These are phyloP conservation scores for Entomortierella parvispora DNA, from an alignment of 192 early-diverging fungal species.

Conservation along the genomic window DNA sequence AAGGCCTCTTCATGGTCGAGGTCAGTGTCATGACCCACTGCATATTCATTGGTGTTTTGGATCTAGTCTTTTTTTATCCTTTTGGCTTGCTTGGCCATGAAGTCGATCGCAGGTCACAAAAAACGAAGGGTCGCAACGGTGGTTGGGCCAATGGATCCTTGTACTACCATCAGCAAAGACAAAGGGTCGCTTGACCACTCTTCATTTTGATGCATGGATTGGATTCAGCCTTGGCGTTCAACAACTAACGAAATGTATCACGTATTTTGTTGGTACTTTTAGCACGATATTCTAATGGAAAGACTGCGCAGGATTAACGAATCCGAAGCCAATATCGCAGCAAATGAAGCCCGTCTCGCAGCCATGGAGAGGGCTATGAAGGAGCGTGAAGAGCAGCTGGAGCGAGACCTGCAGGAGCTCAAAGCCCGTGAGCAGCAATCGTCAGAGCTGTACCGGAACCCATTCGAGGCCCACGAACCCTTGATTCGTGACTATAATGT, in stretches of 20 bases:
- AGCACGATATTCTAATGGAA: conserved; percentile 14
- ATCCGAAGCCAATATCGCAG: conserved; percentile 18
- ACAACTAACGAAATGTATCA: no score
- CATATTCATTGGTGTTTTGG: no score
- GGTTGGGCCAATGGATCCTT: no score
- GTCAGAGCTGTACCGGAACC: conserved; percentile 25
- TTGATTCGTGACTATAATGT: conserved; percentile 9
- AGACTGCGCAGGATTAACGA: conserved; percentile 22
- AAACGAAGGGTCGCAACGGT: no score
- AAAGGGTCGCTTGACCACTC: no score
- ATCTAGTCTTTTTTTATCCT: no score
- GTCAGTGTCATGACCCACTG: no score
- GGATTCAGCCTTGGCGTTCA: neutral
- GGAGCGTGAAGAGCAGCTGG: conserved; percentile 29
- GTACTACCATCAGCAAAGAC: no score
- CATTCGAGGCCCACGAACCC: conserved; percentile 29
- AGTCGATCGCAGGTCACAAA: no score
- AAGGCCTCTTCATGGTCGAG: no score
- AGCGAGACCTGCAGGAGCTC: conserved; percentile 20
- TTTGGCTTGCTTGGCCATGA: no score
- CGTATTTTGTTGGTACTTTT: neutral
- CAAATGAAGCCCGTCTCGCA: conserved; percentile 21
- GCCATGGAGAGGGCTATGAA: conserved; percentile 25
- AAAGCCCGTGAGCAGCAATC: conserved; percentile 7
- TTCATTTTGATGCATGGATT: no score